Evolutionary conservation across 176 grass and related monocot species (phyloP).

Genomic region (Aegilops tauschii): DNA sequence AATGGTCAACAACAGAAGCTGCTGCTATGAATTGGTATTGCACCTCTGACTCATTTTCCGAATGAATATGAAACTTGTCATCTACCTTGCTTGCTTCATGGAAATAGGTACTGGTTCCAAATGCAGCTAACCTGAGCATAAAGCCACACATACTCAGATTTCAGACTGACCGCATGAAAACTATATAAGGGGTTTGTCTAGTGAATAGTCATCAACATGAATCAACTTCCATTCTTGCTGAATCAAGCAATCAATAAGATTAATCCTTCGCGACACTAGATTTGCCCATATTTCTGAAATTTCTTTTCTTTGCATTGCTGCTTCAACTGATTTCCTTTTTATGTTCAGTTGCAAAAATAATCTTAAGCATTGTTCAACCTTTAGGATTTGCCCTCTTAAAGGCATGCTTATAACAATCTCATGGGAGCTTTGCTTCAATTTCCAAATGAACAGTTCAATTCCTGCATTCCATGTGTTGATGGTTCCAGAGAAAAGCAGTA

Average conservation of each 20-base stretch:
- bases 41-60: neutral
- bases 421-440: neutral
- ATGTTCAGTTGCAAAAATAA: neutral
- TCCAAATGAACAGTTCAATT: neutral
- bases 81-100: conserved; percentile 1
- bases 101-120: neutral
- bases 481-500: neutral
- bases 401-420: neutral
- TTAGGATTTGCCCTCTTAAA: neutral
- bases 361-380: neutral
- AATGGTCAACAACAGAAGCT: neutral
- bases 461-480: neutral
- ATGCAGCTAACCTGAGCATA: neutral
- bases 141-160: neutral
- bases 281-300: neutral
- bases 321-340: neutral
- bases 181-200: neutral
- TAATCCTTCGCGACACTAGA: neutral
- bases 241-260: neutral
- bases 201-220: neutral
- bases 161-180: neutral
- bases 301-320: neutral
- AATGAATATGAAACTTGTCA: neutral
- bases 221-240: neutral
- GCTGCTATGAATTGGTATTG: neutral